These are phyloP conservation scores for Fonsecaea pedrosoi DNA, from an alignment of 2,329 filamentous ascomycete species.

Conservation along the genomic window DNA sequence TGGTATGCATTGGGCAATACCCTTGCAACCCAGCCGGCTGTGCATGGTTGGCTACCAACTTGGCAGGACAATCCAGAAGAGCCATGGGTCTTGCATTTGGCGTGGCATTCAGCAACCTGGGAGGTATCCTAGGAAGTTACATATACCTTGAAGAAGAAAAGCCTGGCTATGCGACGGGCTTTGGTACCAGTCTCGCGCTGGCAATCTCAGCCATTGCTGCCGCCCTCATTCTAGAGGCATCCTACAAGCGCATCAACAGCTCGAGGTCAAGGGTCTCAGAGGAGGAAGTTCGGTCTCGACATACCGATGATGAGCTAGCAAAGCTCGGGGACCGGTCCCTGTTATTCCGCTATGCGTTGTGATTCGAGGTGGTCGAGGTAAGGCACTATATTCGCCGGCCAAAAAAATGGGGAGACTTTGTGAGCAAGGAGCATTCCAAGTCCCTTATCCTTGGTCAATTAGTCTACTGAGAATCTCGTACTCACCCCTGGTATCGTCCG, in stretches of 20 bases:
- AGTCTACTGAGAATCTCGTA: too few species aligned
- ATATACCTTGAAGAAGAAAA: conserved; percentile 47
- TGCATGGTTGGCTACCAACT: conserved; percentile 42
- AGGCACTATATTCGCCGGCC: too few species aligned
- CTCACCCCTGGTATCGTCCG: too few species aligned
- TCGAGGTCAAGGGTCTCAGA: neutral
- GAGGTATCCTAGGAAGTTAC: conserved; percentile 47
- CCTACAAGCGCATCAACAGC: neutral
- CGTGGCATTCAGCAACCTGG: conserved; percentile 42
- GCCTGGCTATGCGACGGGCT: conserved; percentile 48
- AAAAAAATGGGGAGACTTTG: too few species aligned
- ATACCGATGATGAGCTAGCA: neutral
- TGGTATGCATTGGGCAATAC: conserved; percentile 39
- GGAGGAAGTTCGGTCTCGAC: neutral
- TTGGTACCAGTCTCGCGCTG: conserved; percentile 44
- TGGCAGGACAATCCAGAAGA: conserved; percentile 41
- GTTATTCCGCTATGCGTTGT: neutral
- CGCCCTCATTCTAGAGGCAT: neutral
- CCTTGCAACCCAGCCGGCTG: conserved; percentile 40
- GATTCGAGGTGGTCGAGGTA: neutral
- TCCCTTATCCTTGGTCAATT: too few species aligned
- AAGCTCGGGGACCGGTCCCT: neutral
- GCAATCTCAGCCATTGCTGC: neutral
- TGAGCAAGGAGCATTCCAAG: too few species aligned
- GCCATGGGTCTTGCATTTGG: conserved; percentile 47